These are phyloP conservation scores for Pyronema domesticum DNA, from an alignment of 495 filamentous ascomycete species.

Conservation along the genomic window DNA sequence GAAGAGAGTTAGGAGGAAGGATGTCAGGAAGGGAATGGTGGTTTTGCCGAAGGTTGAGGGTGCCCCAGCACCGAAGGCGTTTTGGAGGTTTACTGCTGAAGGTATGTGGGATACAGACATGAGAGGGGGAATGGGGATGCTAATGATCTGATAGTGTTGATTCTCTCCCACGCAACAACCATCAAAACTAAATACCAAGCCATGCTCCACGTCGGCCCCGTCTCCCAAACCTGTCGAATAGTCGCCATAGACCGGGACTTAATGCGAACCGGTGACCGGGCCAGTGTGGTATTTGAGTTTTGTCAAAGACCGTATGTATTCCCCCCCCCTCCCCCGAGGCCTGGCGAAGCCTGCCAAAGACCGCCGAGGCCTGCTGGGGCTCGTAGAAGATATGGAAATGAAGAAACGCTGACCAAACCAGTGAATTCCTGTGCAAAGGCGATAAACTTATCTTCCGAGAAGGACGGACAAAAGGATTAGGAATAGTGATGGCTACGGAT, in stretches of 20 bases:
- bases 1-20: slow-evolving; percentile 68
- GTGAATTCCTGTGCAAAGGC: slow-evolving; percentile 70
- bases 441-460: slow-evolving; percentile 88
- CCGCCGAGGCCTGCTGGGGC: no score
- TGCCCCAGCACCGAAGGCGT: slow-evolving; percentile 51
- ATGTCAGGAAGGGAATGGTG: slow-evolving; percentile 97
- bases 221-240: slow-evolving; percentile 89
- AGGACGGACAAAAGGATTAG: slow-evolving; percentile 84
- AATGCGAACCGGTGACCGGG: slow-evolving; percentile 84
- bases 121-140: slow-evolving; percentile 5
- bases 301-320: slow-evolving; percentile 55
- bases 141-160: slow-evolving; percentile 45
- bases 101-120: slow-evolving; percentile 30
- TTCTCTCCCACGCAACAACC: slow-evolving; percentile 91
- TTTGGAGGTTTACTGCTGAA: slow-evolving; percentile 85
- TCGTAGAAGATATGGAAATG: no score
- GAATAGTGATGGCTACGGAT: slow-evolving; percentile 80
- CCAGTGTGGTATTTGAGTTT: slow-evolving; percentile 82
- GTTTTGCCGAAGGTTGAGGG: slow-evolving; percentile 64
- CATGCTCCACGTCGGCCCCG: slow-evolving; percentile 92
- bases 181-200: slow-evolving; percentile 97
- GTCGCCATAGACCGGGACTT: slow-evolving; percentile 95
- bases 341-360: no score
- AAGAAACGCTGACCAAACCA: no score
- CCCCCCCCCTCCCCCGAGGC: neutral